Conservation (phyloP, 768 basidiomycete genomes). For the Termitomyces sp. region DNA sequence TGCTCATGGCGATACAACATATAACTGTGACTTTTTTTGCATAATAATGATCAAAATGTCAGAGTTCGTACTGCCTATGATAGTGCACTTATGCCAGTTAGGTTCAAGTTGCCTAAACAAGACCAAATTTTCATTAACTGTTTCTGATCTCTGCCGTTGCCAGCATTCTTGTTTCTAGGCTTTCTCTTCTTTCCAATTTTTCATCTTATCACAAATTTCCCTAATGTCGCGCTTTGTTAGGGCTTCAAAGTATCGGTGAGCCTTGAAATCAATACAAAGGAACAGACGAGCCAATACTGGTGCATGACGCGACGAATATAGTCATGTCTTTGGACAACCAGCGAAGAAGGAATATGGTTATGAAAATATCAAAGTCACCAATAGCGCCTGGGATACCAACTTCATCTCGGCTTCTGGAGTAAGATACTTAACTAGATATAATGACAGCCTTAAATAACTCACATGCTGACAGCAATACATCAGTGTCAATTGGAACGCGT, state of each 20-base stretch:
- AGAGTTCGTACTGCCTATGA: no score
- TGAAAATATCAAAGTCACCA: slow-evolving; percentile 84
- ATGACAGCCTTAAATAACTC: slow-evolving; percentile 5
- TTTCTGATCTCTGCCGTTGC: not conserved
- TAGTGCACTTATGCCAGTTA: no score
- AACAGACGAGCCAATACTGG: slow-evolving; percentile 1
- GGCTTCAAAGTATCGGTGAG: slow-evolving; percentile 82
- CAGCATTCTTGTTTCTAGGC: not conserved
- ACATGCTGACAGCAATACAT: slow-evolving; percentile 61
- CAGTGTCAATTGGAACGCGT: slow-evolving; percentile 92
- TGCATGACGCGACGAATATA: slow-evolving; percentile 24
- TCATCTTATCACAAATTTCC: not conserved
- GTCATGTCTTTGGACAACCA: slow-evolving; percentile 89
- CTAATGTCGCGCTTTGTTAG: slow-evolving; percentile 85
- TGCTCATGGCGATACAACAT: no score
- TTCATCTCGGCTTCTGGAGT: slow-evolving; percentile 82
- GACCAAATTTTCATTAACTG: slow-evolving; percentile 3
- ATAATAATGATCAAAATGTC: no score
- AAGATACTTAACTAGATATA: slow-evolving; percentile 23
- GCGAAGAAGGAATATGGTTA: slow-evolving; percentile 80
- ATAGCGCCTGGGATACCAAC: slow-evolving; percentile 96
- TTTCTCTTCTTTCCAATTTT: slow-evolving; percentile 1
- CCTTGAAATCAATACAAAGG: not conserved
- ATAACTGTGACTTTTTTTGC: no score
- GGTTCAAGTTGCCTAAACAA: slow-evolving; percentile 4